These are phyloP conservation scores for Ganoderma boninense DNA, from an alignment of 1,284 basidiomycete species.

Conservation along the genomic window DNA sequence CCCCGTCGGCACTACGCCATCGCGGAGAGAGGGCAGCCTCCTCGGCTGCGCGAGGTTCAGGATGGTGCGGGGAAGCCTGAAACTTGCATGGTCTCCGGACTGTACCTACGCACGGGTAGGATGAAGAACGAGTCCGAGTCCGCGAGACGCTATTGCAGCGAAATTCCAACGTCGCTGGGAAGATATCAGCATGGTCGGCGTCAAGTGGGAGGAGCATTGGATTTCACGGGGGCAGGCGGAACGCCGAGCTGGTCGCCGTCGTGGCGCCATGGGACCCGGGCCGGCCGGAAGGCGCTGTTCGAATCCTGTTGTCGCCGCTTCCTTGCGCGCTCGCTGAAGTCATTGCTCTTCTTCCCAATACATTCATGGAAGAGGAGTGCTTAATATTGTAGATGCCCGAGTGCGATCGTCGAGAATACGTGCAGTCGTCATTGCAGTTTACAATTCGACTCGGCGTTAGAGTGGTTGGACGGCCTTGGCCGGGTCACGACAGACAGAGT, in stretches of 20 bases:
- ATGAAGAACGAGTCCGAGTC: not conserved
- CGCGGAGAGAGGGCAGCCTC: slow-evolving; percentile 6
- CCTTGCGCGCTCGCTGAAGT: not conserved
- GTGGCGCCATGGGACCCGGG: not conserved
- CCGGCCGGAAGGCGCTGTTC: not conserved
- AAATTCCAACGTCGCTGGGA: not conserved
- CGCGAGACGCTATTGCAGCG: not conserved
- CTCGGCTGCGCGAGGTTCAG: slow-evolving; percentile 19
- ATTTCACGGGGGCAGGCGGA: not conserved
- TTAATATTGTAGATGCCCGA: not conserved
- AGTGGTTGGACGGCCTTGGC: not conserved
- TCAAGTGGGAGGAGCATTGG: not conserved
- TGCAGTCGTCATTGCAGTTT: not conserved
- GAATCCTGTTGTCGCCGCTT: not conserved
- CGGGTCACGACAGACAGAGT: not conserved
- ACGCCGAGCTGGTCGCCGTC: not conserved
- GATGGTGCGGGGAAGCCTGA: slow-evolving; percentile 28
- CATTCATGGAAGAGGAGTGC: not conserved
- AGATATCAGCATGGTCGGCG: not conserved
- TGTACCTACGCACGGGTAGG: not conserved
- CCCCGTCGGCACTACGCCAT: not conserved
- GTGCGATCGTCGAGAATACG: not conserved
- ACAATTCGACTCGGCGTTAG: not conserved
- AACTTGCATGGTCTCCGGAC: slow-evolving; percentile 17
- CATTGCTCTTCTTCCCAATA: not conserved